Evolutionary conservation across 2,329 filamentous ascomycete species (phyloP), one percentile per base, ranked within the genome.

Genomic region (Colletotrichum sp.): DNA sequence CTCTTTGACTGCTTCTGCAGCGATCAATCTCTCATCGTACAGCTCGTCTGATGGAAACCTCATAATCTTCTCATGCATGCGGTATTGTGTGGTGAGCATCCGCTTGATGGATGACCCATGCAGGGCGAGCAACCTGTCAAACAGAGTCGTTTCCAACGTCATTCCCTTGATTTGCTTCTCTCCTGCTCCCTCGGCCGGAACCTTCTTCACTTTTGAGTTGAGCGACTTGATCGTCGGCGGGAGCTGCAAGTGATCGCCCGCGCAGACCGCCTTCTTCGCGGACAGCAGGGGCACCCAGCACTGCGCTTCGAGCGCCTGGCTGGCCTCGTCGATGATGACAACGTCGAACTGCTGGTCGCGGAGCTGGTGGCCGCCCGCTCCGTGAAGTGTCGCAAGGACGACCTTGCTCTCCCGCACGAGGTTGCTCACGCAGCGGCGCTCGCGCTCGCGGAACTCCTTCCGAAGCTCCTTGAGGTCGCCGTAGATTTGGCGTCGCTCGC

Each of bases 31-130:
- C 3, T 91, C 92, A 76, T 95, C 95, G 85, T 99, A 99, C 13
- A 99, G 89, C 82, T 96, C 93, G 77, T 95, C 91, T 1, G 96
- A 98, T 1, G 97, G 96, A 81, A 98, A 99, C 8, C 92, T 90
- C 96, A 99, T 99, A 80, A 99, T 99, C 70, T 89, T 92, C 81
- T 98, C 94, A 83, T 99, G 96, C 97, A 99, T 99, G 49, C 97
- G 95, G 84, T 99, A 99, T 86, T 99, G 97, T 6, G 94, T 98
- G 6, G 95, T 99, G 28, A 99, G 91, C 95, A 99, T 98, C 68
- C 95, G 90, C 87, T 99, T 99, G 86, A 99, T 96, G 6, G 88
- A 88, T 2, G 92, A 86, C 1, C 97, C 97, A 82, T 99, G 95
- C 18, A 98, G 88, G 7, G 90, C 89, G 60, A 99, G 89, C 57